Conservation (phyloP, 352 stramenopile species). For the Pythium chondricola region DNA sequence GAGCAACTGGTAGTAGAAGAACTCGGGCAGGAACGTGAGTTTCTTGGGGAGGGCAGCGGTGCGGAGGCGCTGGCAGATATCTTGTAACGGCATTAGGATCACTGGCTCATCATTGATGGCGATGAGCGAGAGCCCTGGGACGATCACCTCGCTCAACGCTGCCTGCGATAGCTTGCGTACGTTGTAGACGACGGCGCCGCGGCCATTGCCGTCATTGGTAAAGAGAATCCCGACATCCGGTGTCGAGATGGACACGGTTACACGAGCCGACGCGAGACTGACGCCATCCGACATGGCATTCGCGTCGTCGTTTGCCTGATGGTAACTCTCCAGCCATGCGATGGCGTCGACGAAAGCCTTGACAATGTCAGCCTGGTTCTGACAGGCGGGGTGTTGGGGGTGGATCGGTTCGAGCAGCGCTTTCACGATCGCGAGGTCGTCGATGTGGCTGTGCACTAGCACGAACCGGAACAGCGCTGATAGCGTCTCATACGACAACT, state of each 20-base stretch:
- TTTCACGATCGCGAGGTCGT: slow-evolving; percentile 44
- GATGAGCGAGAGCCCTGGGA: slow-evolving; percentile 68
- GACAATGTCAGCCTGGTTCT: slow-evolving; percentile 56
- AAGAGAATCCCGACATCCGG: slow-evolving; percentile 82
- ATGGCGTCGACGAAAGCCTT: slow-evolving; percentile 68
- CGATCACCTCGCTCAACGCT: slow-evolving; percentile 58
- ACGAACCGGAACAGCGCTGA: slow-evolving; percentile 65
- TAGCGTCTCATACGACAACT: slow-evolving; percentile 55
- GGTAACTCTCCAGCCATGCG: slow-evolving; percentile 68
- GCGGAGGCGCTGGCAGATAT: slow-evolving; percentile 59
- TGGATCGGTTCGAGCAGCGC: slow-evolving; percentile 59
- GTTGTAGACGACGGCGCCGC: slow-evolving; percentile 67
- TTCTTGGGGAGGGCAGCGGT: slow-evolving; percentile 67
- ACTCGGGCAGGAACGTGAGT: slow-evolving; percentile 78
- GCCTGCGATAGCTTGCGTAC: slow-evolving; percentile 80
- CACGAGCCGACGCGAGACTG: slow-evolving; percentile 43
- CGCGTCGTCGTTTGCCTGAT: slow-evolving; percentile 18
- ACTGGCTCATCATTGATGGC: slow-evolving; percentile 82
- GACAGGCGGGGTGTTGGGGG: slow-evolving; percentile 57
- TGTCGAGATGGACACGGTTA: slow-evolving; percentile 77
- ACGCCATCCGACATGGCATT: slow-evolving; percentile 19
- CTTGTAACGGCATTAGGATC: slow-evolving; percentile 69
- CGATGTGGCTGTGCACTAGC: slow-evolving; percentile 51
- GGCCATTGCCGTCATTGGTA: slow-evolving; percentile 65
- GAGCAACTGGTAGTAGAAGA: slow-evolving; percentile 82